Base-by-base conservation (phyloP, 2,329 filamentous ascomycete species). In the Clonostachys sp. region DNA sequence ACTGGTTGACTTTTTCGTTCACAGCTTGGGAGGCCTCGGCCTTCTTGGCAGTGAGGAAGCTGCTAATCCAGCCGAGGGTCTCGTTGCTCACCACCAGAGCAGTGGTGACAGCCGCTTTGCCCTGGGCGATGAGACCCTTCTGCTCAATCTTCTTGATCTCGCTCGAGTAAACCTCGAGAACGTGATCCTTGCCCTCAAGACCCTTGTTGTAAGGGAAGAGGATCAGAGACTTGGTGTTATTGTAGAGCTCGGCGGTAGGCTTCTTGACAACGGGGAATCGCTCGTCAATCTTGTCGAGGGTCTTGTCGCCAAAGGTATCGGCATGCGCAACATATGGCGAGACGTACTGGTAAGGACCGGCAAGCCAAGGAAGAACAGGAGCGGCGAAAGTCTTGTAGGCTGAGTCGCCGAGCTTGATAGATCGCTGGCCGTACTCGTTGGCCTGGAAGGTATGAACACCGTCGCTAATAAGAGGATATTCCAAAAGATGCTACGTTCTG, bases 391-490 rank as follows among this genome's bases (percentile, higher is more conserved):
- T 83, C 62, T 83, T 74, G 75, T 91, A 95, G 59, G 85, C 84
- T 51, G 83, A 80, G 62, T 87, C 81, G 65, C 86, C 81, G 53
- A 94, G 70, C 58, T 87, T 77, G 63, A 96, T 73, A 41, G 90
- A 91, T 71, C 86, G 91, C 66, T 90, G 85, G 62, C 89, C 91
- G 63, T 89, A 86, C 45, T 89, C 85, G 71, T 92, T 89, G 62
- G 80, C 74, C 70, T 91, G 89, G 79, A 95, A 86, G 62, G 82
- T 84, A 51, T 81, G 73, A 68, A 96, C 82, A 60, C 84, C 74
- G 67, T 95, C 90, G 62, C 81, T 82, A 62, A 96, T 80, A 55
- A 95, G 70, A 39, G 92, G 92, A 70, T 95, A 96, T 55, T 85
- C 86, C 57, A 84, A 77, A 53, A 96, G 78, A 64, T 96, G 91